These are phyloP conservation scores for Epichloe hybrida DNA, from an alignment of 2,329 filamentous ascomycete genomes.

Conservation along the genomic window DNA sequence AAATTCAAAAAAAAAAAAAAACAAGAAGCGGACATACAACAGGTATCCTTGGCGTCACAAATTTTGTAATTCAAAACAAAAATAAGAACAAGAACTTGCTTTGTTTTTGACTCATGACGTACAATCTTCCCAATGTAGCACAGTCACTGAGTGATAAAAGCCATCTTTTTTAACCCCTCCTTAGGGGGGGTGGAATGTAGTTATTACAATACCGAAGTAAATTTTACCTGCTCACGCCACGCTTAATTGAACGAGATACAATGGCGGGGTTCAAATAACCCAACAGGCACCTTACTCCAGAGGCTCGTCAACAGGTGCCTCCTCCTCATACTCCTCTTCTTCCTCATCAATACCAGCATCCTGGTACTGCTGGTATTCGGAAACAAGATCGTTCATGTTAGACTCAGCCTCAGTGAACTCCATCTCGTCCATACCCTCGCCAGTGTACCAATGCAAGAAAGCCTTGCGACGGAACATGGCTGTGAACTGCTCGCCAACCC, in stretches of 20 bases:
- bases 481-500: constrained; percentile 97
- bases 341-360: constrained; percentile 95
- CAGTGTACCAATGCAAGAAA: constrained; percentile 99
- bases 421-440: constrained; percentile 99
- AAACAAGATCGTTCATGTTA: constrained; percentile 99
- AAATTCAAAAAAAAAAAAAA: neutral
- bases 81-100: constrained; percentile 2
- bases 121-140: neutral
- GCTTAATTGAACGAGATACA: neutral
- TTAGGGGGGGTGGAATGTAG: neutral
- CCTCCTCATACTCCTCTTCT: constrained; percentile 91
- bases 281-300: constrained; percentile 30
- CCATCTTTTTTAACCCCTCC: neutral
- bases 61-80: neutral
- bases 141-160: neutral
- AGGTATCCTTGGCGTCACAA: neutral
- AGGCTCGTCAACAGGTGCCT: constrained; percentile 56
- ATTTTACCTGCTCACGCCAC: constrained; percentile 5
- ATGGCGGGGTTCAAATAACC: neutral
- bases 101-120: too few relatives aligned
- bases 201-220: constrained; percentile 18
- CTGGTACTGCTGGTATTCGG: constrained; percentile 99
- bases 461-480: constrained; percentile 99
- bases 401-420: constrained; percentile 99
- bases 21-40: neutral